A percentile compares a stretch with the other conserved stretches of the same genome.
Evolutionary conservation across 2,329 filamentous ascomycete genomes (phyloP).

Genomic region (Cadophora sp.): DNA sequence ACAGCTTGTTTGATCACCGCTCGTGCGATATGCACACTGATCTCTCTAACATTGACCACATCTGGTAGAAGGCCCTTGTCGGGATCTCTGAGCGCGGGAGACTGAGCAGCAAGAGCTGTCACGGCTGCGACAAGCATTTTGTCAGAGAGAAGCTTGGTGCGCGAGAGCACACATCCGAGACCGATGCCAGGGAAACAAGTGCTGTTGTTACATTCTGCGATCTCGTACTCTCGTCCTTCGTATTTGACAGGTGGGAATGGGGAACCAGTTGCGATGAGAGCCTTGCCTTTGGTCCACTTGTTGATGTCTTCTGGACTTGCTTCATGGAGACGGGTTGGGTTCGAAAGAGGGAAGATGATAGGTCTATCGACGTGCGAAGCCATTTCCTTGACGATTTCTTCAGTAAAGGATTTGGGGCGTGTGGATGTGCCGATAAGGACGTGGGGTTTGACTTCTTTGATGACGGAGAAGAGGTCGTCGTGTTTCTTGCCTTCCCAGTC

Average conservation of each 20-base stretch:
- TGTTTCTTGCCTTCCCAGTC: slow-evolving; percentile 67
- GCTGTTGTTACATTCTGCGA: slow-evolving; percentile 88
- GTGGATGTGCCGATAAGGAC: slow-evolving; percentile 87
- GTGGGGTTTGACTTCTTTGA: slow-evolving; percentile 77
- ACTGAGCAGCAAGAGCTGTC: slow-evolving; percentile 72
- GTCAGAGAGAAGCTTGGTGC: slow-evolving; percentile 71
- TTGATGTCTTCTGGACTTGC: slow-evolving; percentile 79
- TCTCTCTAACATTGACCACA: slow-evolving; percentile 74
- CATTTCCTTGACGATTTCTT: slow-evolving; percentile 79
- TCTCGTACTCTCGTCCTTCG: slow-evolving; percentile 55
- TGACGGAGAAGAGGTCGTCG: slow-evolving; percentile 67
- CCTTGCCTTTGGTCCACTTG: slow-evolving; percentile 79
- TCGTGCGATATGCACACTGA: slow-evolving; percentile 79
- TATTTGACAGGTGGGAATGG: slow-evolving; percentile 79
- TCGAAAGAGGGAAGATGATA: slow-evolving; percentile 83
- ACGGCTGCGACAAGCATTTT: slow-evolving; percentile 84
- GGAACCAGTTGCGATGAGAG: slow-evolving; percentile 81
- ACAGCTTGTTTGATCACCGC: slow-evolving; percentile 77
- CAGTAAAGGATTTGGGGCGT: slow-evolving; percentile 74
- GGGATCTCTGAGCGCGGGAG: slow-evolving; percentile 70
- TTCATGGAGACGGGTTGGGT: slow-evolving; percentile 85
- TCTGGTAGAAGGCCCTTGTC: slow-evolving; percentile 76
- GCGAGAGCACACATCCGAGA: slow-evolving; percentile 76
- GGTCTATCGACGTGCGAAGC: slow-evolving; percentile 73
- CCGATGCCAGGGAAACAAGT: slow-evolving; percentile 88